Conservation (phyloP, 2,329 filamentous ascomycete genomes). For the Paraphoma chrysanthemicola region DNA sequence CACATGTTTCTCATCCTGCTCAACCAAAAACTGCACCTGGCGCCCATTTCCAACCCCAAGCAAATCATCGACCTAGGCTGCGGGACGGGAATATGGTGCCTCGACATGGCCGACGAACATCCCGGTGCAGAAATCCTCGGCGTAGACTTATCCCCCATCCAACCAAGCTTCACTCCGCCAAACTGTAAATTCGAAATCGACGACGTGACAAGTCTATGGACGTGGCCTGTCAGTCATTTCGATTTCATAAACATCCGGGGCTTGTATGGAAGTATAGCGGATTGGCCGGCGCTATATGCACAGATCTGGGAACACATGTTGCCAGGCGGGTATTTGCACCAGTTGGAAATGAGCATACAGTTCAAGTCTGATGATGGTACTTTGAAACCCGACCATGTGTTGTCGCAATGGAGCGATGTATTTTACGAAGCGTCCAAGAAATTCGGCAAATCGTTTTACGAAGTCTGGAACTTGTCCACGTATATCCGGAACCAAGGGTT, state of each 20-base stretch:
- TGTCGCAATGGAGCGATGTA: constrained; percentile 31
- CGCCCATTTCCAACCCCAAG: constrained; percentile 25
- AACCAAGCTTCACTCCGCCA: constrained; percentile 53
- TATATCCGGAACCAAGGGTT: constrained; percentile 38
- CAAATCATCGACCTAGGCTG: constrained; percentile 32
- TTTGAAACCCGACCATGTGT: constrained; percentile 36
- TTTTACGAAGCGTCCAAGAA: constrained; percentile 31
- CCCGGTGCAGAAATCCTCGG: constrained; percentile 51
- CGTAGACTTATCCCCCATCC: constrained; percentile 56
- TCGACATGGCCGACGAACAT: constrained; percentile 35
- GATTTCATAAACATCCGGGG: constrained; percentile 55
- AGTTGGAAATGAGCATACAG: constrained; percentile 51
- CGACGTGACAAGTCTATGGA: constrained; percentile 51
- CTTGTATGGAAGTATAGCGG: constrained; percentile 51
- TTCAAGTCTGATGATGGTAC: constrained; percentile 49
- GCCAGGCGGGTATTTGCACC: constrained; percentile 50
- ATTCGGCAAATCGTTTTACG: constrained; percentile 35
- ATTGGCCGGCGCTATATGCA: constrained; percentile 51
- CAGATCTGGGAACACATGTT: constrained; percentile 34
- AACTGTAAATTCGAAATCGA: constrained; percentile 57
- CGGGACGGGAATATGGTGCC: constrained; percentile 39
- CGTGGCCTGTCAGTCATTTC: constrained; percentile 31
- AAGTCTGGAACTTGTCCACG: constrained; percentile 32
- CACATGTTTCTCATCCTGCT: constrained; percentile 34
- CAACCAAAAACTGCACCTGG: constrained; percentile 30